These are phyloP conservation scores for Xylaria sp. DNA, from an alignment of 2,329 filamentous ascomycete genomes.

Conservation along the genomic window DNA sequence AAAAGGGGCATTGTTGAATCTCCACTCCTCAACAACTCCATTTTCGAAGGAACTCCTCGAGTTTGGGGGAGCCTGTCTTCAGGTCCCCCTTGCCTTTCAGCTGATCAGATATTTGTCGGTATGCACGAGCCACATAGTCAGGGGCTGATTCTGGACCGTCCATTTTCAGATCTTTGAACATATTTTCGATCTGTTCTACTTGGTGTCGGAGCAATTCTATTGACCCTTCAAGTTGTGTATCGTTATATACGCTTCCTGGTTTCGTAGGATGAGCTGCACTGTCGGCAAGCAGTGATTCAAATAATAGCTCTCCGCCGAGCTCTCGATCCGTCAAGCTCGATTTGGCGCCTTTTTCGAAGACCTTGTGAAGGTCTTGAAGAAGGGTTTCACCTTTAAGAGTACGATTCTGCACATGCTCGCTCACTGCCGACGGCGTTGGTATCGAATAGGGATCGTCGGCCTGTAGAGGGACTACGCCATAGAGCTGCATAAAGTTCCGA, in stretches of 20 bases:
- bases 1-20: not conserved
- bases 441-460: constrained; percentile 14
- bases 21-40: constrained; percentile 29
- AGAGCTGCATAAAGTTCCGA: constrained; percentile 34
- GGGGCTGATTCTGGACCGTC: constrained; percentile 23
- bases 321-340: constrained; percentile 34
- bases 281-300: constrained; percentile 38
- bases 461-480: constrained; percentile 32
- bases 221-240: constrained; percentile 39
- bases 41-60: constrained; percentile 31
- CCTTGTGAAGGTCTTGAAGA: constrained; percentile 34
- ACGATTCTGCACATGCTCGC: constrained; percentile 36
- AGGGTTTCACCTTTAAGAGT: constrained; percentile 36
- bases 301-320: constrained; percentile 32
- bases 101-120: constrained; percentile 28
- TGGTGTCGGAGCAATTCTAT: constrained; percentile 36
- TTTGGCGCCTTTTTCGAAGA: constrained; percentile 37
- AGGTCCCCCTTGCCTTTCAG: constrained; percentile 14
- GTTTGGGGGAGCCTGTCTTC: constrained; percentile 18
- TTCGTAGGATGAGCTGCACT: constrained; percentile 25
- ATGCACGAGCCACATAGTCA: constrained; percentile 35
- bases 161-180: constrained; percentile 32
- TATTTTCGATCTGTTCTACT: constrained; percentile 29
- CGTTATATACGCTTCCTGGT: constrained; percentile 34
- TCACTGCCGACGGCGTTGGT: constrained; percentile 24